These are phyloP conservation scores for Hymenoscyphus scutula DNA, from an alignment of 2,329 filamentous ascomycete genomes.

Conservation along the genomic window DNA sequence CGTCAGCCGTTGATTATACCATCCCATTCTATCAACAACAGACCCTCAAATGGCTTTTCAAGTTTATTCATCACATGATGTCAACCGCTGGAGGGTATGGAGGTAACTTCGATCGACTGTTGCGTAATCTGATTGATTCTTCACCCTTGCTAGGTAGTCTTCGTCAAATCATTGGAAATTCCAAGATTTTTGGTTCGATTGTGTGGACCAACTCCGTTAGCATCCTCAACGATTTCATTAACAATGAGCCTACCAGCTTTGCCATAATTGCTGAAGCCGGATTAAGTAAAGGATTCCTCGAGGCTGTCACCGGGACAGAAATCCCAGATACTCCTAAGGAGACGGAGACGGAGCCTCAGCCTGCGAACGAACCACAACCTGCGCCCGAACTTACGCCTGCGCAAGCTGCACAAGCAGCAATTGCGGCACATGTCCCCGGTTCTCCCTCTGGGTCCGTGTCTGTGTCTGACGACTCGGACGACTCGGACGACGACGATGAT, in stretches of 20 bases:
- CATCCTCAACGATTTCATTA: slow-evolving; percentile 93
- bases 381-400: too few species aligned
- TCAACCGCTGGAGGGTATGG: slow-evolving; percentile 65
- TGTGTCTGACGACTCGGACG: slow-evolving; percentile 33
- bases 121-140: slow-evolving; percentile 93
- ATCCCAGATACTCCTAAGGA: slow-evolving; percentile 33
- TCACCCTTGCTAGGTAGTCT: slow-evolving; percentile 78
- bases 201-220: slow-evolving; percentile 95
- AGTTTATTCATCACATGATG: slow-evolving; percentile 96
- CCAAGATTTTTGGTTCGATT: slow-evolving; percentile 78
- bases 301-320: slow-evolving; percentile 65
- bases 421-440: slow-evolving; percentile 30
- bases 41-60: slow-evolving; percentile 88
- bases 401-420: slow-evolving; percentile 34
- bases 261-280: slow-evolving; percentile 93
- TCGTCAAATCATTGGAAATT: slow-evolving; percentile 77
- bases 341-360: slow-evolving; percentile 16
- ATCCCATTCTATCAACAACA: slow-evolving; percentile 93
- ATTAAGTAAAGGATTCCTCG: slow-evolving; percentile 80
- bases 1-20: slow-evolving; percentile 84
- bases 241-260: slow-evolving; percentile 98
- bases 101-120: slow-evolving; percentile 81
- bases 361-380: slow-evolving; percentile 7
- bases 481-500: slow-evolving; percentile 39
- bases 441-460: too few species aligned